Conservation (phyloP, 2,329 filamentous ascomycete species). For the Akanthomyces uredinophilus region DNA sequence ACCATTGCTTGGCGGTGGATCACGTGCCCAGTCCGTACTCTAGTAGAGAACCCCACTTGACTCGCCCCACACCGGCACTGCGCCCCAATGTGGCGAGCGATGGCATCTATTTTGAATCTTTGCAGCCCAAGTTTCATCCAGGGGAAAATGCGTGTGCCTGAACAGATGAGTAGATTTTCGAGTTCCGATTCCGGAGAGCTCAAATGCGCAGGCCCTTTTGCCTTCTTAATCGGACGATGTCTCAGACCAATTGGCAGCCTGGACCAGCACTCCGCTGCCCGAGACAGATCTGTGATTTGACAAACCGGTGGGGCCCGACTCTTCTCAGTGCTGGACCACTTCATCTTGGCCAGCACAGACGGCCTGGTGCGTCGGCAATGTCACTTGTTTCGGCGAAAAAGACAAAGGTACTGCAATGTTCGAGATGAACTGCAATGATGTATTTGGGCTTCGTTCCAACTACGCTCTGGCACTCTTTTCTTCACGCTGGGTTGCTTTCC, state of each 20-base stretch:
- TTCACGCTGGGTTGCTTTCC: too few relatives aligned
- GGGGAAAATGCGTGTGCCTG: background rate
- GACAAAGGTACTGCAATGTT: too few relatives aligned
- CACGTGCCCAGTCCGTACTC: slow-evolving; percentile 7
- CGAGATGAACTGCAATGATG: too few relatives aligned
- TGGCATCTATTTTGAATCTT: background rate
- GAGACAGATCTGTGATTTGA: background rate
- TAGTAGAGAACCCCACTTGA: background rate
- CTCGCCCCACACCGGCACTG: background rate
- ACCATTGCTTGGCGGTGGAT: slow-evolving; percentile 9
- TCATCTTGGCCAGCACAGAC: too few relatives aligned
- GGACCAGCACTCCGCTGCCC: background rate
- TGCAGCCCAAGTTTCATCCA: background rate
- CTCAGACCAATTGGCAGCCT: background rate
- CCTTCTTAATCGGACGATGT: background rate
- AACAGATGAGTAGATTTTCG: too few relatives aligned
- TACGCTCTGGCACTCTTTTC: too few relatives aligned
- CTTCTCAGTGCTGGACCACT: background rate
- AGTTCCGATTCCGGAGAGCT: background rate
- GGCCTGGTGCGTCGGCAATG: background rate
- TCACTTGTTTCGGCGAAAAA: background rate
- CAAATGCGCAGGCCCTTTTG: background rate
- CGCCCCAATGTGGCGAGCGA: slow-evolving; percentile 4
- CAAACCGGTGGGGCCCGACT: background rate
- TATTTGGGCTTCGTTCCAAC: too few relatives aligned